Base-by-base conservation (phyloP, 805 yeast species). In the Candida anglica region DNA sequence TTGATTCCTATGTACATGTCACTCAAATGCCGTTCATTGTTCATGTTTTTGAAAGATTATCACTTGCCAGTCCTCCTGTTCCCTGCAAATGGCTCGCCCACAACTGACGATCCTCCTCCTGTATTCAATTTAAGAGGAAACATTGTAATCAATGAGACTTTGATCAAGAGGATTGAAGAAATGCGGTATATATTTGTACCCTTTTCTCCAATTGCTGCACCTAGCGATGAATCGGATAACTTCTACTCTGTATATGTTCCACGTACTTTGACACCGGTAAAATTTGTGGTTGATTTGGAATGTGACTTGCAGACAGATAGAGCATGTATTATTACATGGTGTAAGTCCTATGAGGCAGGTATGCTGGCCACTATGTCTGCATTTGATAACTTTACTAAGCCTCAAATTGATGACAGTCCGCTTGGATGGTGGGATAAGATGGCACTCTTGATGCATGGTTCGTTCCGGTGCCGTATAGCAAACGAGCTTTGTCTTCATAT, bases 221-320 rank as follows among this genome's bases (percentile, higher is more conserved):
- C 57, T 16, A 64, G 46, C 3, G 54, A 49, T 6, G 44, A 29
- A 15, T 40, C 30, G 17, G 78, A 76, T 44, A 73, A 69, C 25
- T 67, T 80, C 34, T 81, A 77, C 52, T 78, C 81, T 0, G 69
- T 71, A 2, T 70, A 67, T 41, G 66, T 79, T 10, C 70, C 80
- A 1, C 67, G 87, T 44, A 80, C 87, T 0, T 60, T 81, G 52
- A 77, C 82, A 3, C 77, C 82, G 0, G 70, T 81, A 15, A 81
- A 81, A 42, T 60, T 74, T 24, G 70, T 67, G 52, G 57, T 75
- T 19, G 75, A 79, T 43, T 44, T 78, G 37, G 54, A 62, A 10
- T 68, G 77, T 16, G 42, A 56, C 6, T 66, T 79, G 9, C 53
- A 53, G 17, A 69, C 83, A 0, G 51, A 56, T 2, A 49, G 63